Base-by-base conservation (phyloP, 1,284 basidiomycete species). In the Boletellus dicymbophilus region DNA sequence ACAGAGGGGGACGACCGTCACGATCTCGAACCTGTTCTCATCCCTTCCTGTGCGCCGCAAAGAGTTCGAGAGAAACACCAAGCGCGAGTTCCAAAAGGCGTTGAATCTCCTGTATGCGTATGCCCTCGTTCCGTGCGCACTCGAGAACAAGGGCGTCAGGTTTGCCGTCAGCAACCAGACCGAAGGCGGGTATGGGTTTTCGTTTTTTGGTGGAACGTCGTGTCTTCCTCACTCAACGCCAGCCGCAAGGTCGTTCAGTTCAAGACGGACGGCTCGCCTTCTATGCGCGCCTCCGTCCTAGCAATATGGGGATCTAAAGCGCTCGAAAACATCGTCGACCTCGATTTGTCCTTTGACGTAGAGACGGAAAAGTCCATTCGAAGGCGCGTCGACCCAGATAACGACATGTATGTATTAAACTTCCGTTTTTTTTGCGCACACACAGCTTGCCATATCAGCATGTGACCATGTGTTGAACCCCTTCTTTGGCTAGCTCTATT, bases 61-160 rank as follows among this genome's bases (percentile, higher is more conserved):
- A 64, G 96, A 98, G 63, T 82, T 98, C 40, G 88, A 95, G 62
- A 81, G 92, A 50, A 95, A 96, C 56, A 76, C 81, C 6, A 98
- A 97, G 67, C 84, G 95, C 37, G 95, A 99, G 62, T 96, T 90
- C 64, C 83, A 83, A 4, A 97, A 97, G 62, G 88, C 91, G 0
- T 71, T 98, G 31, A 78, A 80, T 10, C 74, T 98, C 10, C 69
- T 99, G 36, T 88, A 88, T 48, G 93, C 93, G 0, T 99, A 99
- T 67, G 95, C 95, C 0, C 78, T 99, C 7, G 88, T 95, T 0
- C 92, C 93, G 10, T 84, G 88, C 61, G 71, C 78, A 40, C 60
- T 71, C 49, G 70, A 74, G 59, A 66, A 57, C 67, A 54, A 76
- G 62, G 66, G 86, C 89, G 86, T 96, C 6, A 76, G 93, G 31